These are phyloP conservation scores for Pyrus hybrid DNA, from an alignment of 331 rosid species.

Conservation along the genomic window DNA sequence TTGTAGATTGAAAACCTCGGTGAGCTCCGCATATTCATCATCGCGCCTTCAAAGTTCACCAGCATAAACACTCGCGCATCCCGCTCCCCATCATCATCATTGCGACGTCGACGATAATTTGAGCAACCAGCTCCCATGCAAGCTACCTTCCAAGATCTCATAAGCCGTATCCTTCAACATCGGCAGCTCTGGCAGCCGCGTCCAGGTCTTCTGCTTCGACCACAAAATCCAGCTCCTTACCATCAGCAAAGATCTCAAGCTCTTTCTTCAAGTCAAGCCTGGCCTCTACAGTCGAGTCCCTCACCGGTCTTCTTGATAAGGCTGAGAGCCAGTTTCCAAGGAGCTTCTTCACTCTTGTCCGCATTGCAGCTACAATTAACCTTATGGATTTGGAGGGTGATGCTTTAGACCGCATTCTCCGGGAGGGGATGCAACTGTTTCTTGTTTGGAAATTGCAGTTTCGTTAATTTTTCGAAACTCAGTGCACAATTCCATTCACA, in stretches of 20 bases:
- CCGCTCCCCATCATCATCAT: too few species aligned
- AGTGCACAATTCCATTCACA: neutral
- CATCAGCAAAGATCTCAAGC: slow-evolving; percentile 82
- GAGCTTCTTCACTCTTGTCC: slow-evolving; percentile 72
- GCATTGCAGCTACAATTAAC: slow-evolving; percentile 97
- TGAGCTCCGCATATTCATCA: too few species aligned
- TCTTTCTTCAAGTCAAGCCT: slow-evolving; percentile 54
- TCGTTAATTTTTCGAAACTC: too few species aligned
- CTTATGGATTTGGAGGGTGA: slow-evolving; percentile 74
- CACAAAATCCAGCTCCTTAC: slow-evolving; percentile 65
- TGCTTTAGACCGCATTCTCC: slow-evolving; percentile 67
- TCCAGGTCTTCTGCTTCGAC: slow-evolving; percentile 81
- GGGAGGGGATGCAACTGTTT: slow-evolving; percentile 40
- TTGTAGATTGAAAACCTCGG: too few species aligned
- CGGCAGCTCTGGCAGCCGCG: slow-evolving; percentile 97
- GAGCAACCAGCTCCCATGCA: slow-evolving; percentile 32
- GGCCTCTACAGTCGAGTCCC: slow-evolving; percentile 71
- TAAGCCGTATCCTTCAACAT: slow-evolving; percentile 82
- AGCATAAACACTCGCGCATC: too few species aligned
- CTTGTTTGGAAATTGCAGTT: neutral
- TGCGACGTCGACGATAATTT: neutral
- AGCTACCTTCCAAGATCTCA: slow-evolving; percentile 38
- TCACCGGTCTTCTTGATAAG: slow-evolving; percentile 47
- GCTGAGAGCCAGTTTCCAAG: slow-evolving; percentile 62
- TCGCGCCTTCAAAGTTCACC: too few species aligned